Evolutionary conservation across 495 filamentous ascomycete species (phyloP), one percentile per base, ranked within the genome.

Genomic region (Beverwykella pulmonaria): DNA sequence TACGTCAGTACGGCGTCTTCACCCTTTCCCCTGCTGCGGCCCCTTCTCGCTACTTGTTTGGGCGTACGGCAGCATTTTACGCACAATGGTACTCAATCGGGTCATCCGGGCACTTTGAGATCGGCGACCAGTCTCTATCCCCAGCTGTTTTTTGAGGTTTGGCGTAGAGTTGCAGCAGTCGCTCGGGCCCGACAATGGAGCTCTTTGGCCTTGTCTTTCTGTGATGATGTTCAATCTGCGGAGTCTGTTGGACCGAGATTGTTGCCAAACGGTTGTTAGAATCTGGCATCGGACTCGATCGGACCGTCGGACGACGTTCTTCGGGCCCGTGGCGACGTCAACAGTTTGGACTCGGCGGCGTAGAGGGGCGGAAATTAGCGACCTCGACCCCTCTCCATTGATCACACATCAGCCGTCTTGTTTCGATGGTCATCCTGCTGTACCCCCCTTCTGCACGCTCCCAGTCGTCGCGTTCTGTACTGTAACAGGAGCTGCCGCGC

Each of bases 371-470:
- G 57, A 49, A 32, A 60, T 60, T 60, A 60, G 57, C 57, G 23
- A 22, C 25, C 3, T 30, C 15, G 41, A 23, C 57, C 2, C 19
- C 54, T 27, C 32, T 44, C 22, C 54, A 46, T 58, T 39, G 26
- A 61, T 63, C 60, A 54, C 60, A 63, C 60, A 44, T 63, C 29
- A 63, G 60, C 60, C 25, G 29, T 46, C 26, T n/a, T 17, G 59
- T 53, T 46, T 63, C 49, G 29, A 54, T 63, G 44, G 49, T 46
- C 61, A 44, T 58, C 62, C 59, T 57, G 59, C 62, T 58, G 62
- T 65, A 52, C 62, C 52, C 61, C 62, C 62, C 57, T 60, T 53
- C 50, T 56, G 30, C 39, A 44, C 15, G 15, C 39, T 9, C 39
- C 39, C 39, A 3, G 39, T 9, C 36, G n/a, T 34, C 15, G 44